phyloP scores from a whole-genome alignment of 2,329 filamentous ascomycete genomes.

The Hymenoscyphus albidus region DNA sequence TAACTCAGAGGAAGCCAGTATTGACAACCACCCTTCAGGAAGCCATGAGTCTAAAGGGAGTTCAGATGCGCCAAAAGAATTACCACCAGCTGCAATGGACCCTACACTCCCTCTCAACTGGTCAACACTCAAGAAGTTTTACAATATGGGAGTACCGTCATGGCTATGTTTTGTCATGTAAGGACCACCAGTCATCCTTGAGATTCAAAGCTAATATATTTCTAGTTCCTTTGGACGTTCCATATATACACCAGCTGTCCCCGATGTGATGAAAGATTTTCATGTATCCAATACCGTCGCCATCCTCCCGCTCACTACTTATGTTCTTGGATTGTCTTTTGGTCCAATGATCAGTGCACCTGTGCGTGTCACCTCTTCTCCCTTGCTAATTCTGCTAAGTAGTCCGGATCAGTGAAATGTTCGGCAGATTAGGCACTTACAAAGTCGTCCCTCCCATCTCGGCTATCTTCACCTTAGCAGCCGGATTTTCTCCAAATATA shows the following conservation, averaged over 20 bases:
- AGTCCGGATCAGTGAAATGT: slow-evolving; percentile 47
- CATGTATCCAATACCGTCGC: slow-evolving; percentile 50
- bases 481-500: slow-evolving; percentile 49
- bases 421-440: slow-evolving; percentile 54
- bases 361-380: neutral
- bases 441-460: slow-evolving; percentile 44
- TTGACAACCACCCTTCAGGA: no score
- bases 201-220: neutral
- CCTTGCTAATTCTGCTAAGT: neutral
- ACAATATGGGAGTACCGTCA: slow-evolving; percentile 3
- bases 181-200: neutral
- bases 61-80: neutral
- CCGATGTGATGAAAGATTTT: slow-evolving; percentile 49
- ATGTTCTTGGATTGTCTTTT: slow-evolving; percentile 55
- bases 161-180: slow-evolving; percentile 1
- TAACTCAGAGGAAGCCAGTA: no score
- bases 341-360: slow-evolving; percentile 58
- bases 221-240: slow-evolving; percentile 51
- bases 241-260: slow-evolving; percentile 47
- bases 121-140: slow-evolving; percentile 1
- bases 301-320: slow-evolving; percentile 54
- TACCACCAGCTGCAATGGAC: slow-evolving; percentile 4
- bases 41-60: neutral
- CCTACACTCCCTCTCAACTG: slow-evolving; percentile 4
- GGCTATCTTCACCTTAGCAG: slow-evolving; percentile 53